Base-by-base conservation (phyloP, 441 rosid species). In the Gossypium lobatum region DNA sequence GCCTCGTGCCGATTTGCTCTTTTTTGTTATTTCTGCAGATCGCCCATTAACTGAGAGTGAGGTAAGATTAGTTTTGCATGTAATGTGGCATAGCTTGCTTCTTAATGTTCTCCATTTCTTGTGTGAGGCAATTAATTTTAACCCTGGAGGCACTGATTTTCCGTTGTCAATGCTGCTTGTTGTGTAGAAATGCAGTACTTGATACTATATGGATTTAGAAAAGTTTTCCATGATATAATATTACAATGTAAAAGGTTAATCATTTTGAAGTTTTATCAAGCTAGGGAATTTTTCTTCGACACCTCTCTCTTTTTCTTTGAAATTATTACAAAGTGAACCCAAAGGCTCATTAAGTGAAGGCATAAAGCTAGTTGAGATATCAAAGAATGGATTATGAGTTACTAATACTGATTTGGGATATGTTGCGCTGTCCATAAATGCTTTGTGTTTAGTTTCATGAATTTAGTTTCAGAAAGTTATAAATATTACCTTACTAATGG, bases 31-130 rank as follows among this genome's bases (percentile, higher is more conserved):
- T 75, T 95, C 99, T 70, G 97, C 98, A 78, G 99, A 95, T 79
- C 93, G 96, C 13, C 98, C 97, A 45, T 83, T 95, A 78, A 91
- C 98, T 46, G 99, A 93, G 85, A 95, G 97, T 78, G 99, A 95
- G 94, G 98, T 95, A 88, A 59, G 77, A 23, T 52, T 77, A 46
- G 60, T 73, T 66, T 68, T 54, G 14, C 58, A 58, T 66, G 69
- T 71, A 70, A 58, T 75, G 50, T 76, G 75, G 60, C 74, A 54
- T 77, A 18, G 2, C 71, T 34, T 74, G 20, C 48, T 61, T 16
- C 46, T 13, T 52, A 23, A n/a, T 34, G 21, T 25, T 68, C 16
- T 73, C 34, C 28, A n/a, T 66, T 46, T 4, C 5, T 48, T 55
- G 11, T 26, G 39, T 63, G 48, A 54, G 18, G 64, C 64, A 50